Conservation (phyloP, 495 filamentous ascomycete species). For the Parathielavia appendiculata region DNA sequence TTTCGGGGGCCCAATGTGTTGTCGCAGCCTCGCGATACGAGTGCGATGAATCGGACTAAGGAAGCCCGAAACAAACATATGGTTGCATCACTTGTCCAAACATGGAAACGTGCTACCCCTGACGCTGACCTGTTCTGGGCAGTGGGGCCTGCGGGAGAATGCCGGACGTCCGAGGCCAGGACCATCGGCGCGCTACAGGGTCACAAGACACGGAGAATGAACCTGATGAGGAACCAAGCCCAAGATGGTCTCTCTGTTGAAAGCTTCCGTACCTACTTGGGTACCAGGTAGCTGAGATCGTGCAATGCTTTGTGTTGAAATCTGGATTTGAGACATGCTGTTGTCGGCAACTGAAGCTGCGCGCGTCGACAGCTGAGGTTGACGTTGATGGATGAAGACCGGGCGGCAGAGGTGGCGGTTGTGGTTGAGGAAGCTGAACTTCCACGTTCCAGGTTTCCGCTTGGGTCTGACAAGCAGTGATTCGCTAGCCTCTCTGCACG, state of each 20-base stretch:
- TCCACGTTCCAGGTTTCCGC: neutral
- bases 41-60: constrained; percentile 5
- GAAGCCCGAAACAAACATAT: constrained; percentile 14
- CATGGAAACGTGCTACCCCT: constrained; percentile 9
- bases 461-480: constrained; percentile 3
- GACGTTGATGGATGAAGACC: neutral
- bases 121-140: constrained; percentile 11
- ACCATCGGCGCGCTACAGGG: neutral
- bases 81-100: constrained; percentile 16
- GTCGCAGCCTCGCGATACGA: constrained; percentile 16
- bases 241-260: neutral
- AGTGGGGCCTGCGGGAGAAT: neutral
- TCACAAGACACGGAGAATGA: neutral
- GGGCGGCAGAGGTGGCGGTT: constrained; percentile 5
- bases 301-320: neutral
- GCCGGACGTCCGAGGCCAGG: neutral
- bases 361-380: neutral
- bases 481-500: constrained; percentile 4
- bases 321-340: neutral
- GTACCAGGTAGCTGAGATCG: neutral
- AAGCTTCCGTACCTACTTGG: neutral
- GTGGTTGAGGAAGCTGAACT: neutral
- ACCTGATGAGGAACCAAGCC: neutral
- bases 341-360: neutral
- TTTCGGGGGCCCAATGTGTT: neutral